A percentile compares a stretch with the other conserved stretches of the same genome.
Conservation (phyloP, 345 rosid species). For the Corchorus capsularis region DNA sequence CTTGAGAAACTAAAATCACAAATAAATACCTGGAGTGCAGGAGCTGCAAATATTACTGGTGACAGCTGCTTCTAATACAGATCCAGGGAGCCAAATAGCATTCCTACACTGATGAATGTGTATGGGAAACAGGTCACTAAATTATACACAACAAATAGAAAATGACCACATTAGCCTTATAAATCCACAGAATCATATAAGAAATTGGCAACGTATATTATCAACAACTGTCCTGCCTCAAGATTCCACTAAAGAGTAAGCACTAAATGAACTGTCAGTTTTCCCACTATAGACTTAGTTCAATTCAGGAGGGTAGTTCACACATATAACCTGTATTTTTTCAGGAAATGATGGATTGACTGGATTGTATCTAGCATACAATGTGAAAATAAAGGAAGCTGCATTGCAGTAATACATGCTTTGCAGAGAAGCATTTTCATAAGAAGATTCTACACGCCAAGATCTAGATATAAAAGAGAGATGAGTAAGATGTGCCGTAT, state of each 20-base stretch:
- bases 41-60: conserved; percentile 69
- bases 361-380: not conserved
- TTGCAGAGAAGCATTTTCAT: not conserved
- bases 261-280: not conserved
- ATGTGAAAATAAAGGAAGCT: not conserved
- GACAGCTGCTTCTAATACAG: conserved; percentile 79
- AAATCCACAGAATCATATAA: not conserved
- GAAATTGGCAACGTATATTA: not conserved
- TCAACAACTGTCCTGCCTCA: not conserved
- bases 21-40: conserved; percentile 74
- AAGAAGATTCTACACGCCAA: not conserved
- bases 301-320: not conserved
- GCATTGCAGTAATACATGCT: not conserved
- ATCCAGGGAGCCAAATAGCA: conserved; percentile 97
- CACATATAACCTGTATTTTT: not conserved
- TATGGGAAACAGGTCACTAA: conserved; percentile 18
- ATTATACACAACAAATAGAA: not conserved
- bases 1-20: not conserved
- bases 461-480: not conserved
- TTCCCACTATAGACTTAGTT: not conserved
- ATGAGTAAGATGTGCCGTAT: no score
- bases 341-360: not conserved
- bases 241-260: not conserved
- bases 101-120: conserved; percentile 72
- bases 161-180: not conserved